Percentiles rank a stretch among this genome's conserved stretches.
These are phyloP conservation scores for Mucor sp. DNA, from an alignment of 371 early-diverging fungal genomes.

Conservation along the genomic window DNA sequence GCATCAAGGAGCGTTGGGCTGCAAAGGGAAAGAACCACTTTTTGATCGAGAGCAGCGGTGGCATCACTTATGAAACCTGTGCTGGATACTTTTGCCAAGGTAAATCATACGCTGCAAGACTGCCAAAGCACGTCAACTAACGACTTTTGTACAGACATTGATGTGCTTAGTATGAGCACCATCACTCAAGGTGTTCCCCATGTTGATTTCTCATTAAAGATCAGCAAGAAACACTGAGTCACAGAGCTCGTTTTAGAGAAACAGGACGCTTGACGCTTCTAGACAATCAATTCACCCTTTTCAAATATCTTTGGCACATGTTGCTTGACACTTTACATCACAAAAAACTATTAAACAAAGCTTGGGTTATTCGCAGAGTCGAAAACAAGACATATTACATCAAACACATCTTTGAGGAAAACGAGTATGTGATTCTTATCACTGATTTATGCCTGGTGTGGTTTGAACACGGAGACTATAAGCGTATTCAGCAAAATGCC, in stretches of 20 bases:
- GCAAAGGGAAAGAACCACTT: slow-evolving; percentile 66
- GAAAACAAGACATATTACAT: slow-evolving; percentile 12
- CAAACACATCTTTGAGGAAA: slow-evolving; percentile 13
- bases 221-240: slow-evolving; percentile 44
- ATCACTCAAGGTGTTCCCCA: slow-evolving; percentile 94
- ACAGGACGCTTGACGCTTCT: neutral
- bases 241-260: neutral
- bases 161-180: slow-evolving; percentile 91
- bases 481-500: slow-evolving; percentile 7
- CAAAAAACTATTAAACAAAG: neutral
- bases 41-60: slow-evolving; percentile 94
- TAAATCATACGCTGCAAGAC: slow-evolving; percentile 18
- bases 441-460: slow-evolving; percentile 21
- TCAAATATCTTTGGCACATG: slow-evolving; percentile 1
- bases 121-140: neutral
- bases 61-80: slow-evolving; percentile 89
- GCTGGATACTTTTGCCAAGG: slow-evolving; percentile 80
- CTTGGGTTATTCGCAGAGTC: slow-evolving; percentile 1
- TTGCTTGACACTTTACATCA: neutral
- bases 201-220: slow-evolving; percentile 96
- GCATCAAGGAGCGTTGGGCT: slow-evolving; percentile 76
- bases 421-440: slow-evolving; percentile 12
- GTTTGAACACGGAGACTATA: slow-evolving; percentile 18
- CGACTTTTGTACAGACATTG: slow-evolving; percentile 77
- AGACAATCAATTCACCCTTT: neutral